phyloP scores from a whole-genome alignment of 345 rosid genomes.

The Odontarrhena argentea region DNA sequence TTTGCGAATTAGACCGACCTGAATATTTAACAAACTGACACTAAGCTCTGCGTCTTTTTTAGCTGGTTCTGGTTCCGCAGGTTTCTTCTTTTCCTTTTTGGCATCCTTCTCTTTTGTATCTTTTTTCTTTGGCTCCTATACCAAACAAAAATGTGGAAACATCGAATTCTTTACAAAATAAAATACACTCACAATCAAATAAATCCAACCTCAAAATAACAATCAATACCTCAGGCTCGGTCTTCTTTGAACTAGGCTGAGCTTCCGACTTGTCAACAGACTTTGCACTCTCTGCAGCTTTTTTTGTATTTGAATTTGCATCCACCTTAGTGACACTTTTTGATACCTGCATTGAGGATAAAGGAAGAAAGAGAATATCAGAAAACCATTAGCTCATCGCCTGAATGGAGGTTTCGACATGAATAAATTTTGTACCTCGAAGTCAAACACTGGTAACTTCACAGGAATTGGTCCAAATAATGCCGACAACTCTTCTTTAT shows the following conservation, averaged over 20 bases:
- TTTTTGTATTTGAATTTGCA: conserved; percentile 52
- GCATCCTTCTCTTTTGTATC: conserved; percentile 54
- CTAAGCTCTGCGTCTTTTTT: conserved; percentile 77
- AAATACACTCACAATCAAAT: conserved; percentile 6
- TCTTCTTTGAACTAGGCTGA: conserved; percentile 44
- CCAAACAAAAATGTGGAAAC: conserved; percentile 1
- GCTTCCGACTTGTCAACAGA: conserved; percentile 51
- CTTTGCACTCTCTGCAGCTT: conserved; percentile 44
- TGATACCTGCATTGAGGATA: conserved; percentile 41
- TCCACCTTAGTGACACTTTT: conserved; percentile 50
- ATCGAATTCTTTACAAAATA: not conserved
- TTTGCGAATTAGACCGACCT: conserved; percentile 86
- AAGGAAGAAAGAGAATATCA: conserved; percentile 15
- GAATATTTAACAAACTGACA: conserved; percentile 83
- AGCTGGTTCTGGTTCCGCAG: conserved; percentile 53
- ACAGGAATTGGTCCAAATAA: conserved; percentile 53
- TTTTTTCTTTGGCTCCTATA: conserved; percentile 54
- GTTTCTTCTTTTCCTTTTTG: conserved; percentile 64
- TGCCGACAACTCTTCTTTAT: conserved; percentile 51
- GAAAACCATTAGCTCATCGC: conserved; percentile 1
- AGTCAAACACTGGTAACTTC: conserved; percentile 61
- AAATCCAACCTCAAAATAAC: not conserved
- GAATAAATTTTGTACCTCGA: conserved; percentile 50
- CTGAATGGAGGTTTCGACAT: not conserved
- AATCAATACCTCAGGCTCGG: conserved; percentile 53